A percentile compares a stretch with the other conserved stretches of the same genome.
These are phyloP conservation scores for Rhododendron molle DNA, from an alignment of 148 eudicot genomes.

Conservation along the genomic window DNA sequence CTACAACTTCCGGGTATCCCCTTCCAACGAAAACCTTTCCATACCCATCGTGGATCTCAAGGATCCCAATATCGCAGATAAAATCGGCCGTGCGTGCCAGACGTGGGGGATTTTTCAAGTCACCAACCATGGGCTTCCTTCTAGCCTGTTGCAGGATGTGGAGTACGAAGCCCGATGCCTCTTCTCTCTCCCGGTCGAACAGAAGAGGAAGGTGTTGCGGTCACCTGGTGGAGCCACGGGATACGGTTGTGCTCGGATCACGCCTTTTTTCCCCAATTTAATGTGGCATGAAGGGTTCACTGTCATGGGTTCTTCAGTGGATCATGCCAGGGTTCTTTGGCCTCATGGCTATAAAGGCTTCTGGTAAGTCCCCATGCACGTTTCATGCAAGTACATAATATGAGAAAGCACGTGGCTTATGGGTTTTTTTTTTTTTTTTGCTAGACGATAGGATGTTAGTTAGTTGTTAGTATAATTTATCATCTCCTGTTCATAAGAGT, in stretches of 20 bases:
- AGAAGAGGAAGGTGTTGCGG: constrained; percentile 46
- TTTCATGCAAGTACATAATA: neutral
- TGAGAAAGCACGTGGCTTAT: too few species aligned
- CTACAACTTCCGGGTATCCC: neutral
- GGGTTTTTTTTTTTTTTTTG: too few species aligned
- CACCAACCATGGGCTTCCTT: constrained; percentile 48
- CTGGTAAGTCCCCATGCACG: constrained; percentile 41
- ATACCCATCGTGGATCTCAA: constrained; percentile 41
- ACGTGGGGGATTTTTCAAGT: constrained; percentile 60
- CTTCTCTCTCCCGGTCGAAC: constrained; percentile 42
- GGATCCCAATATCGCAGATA: constrained; percentile 28
- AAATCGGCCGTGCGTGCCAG: constrained; percentile 39
- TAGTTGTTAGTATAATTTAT: too few species aligned
- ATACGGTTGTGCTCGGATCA: constrained; percentile 48
- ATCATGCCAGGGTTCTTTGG: constrained; percentile 63
- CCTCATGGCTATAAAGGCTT: constrained; percentile 45
- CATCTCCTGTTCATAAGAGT: too few species aligned
- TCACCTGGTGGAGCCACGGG: constrained; percentile 42
- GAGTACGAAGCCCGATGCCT: constrained; percentile 36
- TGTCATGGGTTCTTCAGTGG: constrained; percentile 35
- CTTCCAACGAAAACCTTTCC: neutral
- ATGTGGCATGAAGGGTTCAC: constrained; percentile 85
- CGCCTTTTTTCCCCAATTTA: constrained; percentile 46
- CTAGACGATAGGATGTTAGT: neutral
- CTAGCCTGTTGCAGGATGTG: constrained; percentile 21